Conservation (phyloP, 306 rosid genomes). For the Rosa lucieae region DNA sequence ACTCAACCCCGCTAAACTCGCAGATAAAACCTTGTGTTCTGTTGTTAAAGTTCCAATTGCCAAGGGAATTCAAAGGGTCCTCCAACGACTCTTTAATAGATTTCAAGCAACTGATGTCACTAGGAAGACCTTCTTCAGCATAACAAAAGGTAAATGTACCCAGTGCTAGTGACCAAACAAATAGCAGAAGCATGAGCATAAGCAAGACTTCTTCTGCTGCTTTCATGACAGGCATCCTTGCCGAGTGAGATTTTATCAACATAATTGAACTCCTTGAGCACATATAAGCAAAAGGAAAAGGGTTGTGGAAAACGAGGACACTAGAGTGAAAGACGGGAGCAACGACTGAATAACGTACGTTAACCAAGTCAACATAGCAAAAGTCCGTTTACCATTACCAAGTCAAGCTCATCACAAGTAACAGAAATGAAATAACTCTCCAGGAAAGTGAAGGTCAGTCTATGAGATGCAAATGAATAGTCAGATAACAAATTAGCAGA, state of each 20-base stretch:
- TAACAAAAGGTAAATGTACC: slow-evolving; percentile 13
- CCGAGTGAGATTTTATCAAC: neutral
- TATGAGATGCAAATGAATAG: too few relatives aligned
- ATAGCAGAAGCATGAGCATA: slow-evolving; percentile 1
- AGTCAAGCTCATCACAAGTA: too few relatives aligned
- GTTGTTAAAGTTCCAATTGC: slow-evolving; percentile 9
- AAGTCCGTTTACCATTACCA: too few relatives aligned
- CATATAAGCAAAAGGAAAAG: too few relatives aligned
- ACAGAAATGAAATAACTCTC: too few relatives aligned
- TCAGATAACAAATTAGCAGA: too few relatives aligned
- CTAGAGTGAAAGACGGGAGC: too few relatives aligned
- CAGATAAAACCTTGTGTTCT: slow-evolving; percentile 7
- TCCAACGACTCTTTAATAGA: slow-evolving; percentile 22
- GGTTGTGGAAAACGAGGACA: too few relatives aligned
- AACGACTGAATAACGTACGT: too few relatives aligned
- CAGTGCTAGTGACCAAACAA: slow-evolving; percentile 12
- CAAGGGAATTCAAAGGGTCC: slow-evolving; percentile 13
- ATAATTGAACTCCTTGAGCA: neutral
- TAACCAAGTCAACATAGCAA: too few relatives aligned
- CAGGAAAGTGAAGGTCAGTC: too few relatives aligned
- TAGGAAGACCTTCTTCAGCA: neutral
- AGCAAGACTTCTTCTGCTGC: neutral
- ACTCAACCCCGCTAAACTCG: slow-evolving; percentile 20
- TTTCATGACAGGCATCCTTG: neutral
- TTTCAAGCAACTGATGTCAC: slow-evolving; percentile 31